Evolutionary conservation across 2,329 filamentous ascomycete species (phyloP).

Genomic region (Pseudocercospora macadamiae): DNA sequence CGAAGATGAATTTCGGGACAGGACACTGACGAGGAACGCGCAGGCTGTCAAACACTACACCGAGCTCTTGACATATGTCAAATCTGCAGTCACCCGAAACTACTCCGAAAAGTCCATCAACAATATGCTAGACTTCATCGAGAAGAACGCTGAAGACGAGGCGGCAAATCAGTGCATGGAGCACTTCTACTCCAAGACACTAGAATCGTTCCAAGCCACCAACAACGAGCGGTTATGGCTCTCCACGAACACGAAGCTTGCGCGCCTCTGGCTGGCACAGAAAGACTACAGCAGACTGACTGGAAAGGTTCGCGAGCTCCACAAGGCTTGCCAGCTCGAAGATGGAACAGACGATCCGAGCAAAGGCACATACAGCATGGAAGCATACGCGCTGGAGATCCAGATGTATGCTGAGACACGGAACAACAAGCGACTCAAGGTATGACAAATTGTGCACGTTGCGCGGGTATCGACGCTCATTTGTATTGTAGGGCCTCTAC

Average conservation of each 20-base stretch:
- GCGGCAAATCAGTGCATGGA: constrained; percentile 83
- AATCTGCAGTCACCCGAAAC: constrained; percentile 93
- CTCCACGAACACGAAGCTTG: constrained; percentile 97
- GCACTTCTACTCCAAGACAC: constrained; percentile 89
- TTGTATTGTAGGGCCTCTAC: constrained; percentile 66
- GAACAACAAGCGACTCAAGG: constrained; percentile 96
- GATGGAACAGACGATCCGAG: constrained; percentile 89
- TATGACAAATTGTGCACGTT: constrained; percentile 33
- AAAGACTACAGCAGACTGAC: constrained; percentile 82
- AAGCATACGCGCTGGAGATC: constrained; percentile 96
- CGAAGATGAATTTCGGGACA: not conserved
- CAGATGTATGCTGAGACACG: constrained; percentile 97
- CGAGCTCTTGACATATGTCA: constrained; percentile 95
- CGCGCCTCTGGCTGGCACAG: constrained; percentile 85
- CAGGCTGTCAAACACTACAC: constrained; percentile 90
- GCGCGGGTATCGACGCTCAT: constrained; percentile 17
- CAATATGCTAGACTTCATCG: constrained; percentile 97
- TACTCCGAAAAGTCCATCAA: constrained; percentile 99
- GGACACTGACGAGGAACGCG: not conserved
- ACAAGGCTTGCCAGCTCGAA: constrained; percentile 82
- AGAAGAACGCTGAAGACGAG: constrained; percentile 77
- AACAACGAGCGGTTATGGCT: constrained; percentile 98
- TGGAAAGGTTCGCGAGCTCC: constrained; percentile 84
- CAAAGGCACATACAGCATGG: constrained; percentile 94
- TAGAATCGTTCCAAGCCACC: constrained; percentile 92